Percentiles rank a stretch among this genome's conserved stretches.
Conservation (phyloP, 805 yeast genomes). For the Metschnikowia borealis region DNA sequence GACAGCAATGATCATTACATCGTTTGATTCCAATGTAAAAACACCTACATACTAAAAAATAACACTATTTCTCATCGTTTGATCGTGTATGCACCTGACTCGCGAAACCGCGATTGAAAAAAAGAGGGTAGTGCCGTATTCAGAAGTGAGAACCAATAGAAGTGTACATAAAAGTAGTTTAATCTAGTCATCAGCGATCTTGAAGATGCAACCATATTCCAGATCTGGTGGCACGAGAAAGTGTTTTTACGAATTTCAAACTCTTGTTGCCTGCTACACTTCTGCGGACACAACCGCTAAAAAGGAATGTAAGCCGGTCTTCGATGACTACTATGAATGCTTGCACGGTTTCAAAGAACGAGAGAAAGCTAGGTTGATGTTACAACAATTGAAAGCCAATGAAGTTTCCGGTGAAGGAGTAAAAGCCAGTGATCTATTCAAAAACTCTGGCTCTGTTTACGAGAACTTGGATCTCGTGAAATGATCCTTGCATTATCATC, state of each 20-base stretch:
- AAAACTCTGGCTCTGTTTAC: constrained; percentile 37
- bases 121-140: constrained; percentile 10
- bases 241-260: constrained; percentile 46
- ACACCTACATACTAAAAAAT: no score
- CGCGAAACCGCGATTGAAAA: background rate
- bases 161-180: background rate
- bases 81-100: background rate
- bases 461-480: constrained; percentile 41
- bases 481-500: constrained; percentile 2
- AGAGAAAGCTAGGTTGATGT: constrained; percentile 42
- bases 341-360: constrained; percentile 46
- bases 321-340: constrained; percentile 45
- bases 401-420: constrained; percentile 39
- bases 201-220: constrained; percentile 43
- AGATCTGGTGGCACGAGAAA: constrained; percentile 46
- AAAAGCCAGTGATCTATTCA: constrained; percentile 41
- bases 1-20: background rate
- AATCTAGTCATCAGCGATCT: background rate
- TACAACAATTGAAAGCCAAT: constrained; percentile 44
- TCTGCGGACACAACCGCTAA: constrained; percentile 40
- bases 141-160: constrained; percentile 14
- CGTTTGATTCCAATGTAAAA: no score
- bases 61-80: background rate
- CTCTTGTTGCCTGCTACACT: constrained; percentile 41
- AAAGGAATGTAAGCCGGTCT: constrained; percentile 41